Conservation (phyloP, 2,329 filamentous ascomycete genomes). For the Sporothrix curviconia region DNA sequence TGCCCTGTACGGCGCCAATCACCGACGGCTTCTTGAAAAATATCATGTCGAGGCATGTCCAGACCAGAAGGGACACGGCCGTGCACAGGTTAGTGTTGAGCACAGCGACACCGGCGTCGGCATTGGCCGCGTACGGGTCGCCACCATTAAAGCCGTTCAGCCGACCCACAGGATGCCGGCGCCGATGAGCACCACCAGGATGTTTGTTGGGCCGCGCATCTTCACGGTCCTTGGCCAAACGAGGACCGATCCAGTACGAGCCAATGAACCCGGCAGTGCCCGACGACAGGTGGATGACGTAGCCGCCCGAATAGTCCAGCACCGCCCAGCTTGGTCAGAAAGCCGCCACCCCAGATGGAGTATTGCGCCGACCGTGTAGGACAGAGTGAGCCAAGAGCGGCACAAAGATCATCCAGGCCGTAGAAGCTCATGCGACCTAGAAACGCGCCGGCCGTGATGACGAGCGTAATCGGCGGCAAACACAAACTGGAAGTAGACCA, state of each 20-base stretch:
- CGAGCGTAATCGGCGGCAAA: slow-evolving; percentile 45
- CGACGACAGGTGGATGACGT: slow-evolving; percentile 47
- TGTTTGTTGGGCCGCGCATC: slow-evolving; percentile 42
- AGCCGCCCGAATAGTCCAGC: slow-evolving; percentile 46
- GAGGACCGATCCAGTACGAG: slow-evolving; percentile 41
- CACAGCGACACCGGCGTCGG: slow-evolving; percentile 44
- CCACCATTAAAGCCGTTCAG: slow-evolving; percentile 49
- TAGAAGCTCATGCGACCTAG: slow-evolving; percentile 44
- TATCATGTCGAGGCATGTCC: slow-evolving; percentile 39
- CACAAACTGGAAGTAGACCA: slow-evolving; percentile 49
- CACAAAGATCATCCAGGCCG: slow-evolving; percentile 47
- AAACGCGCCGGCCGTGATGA: slow-evolving; percentile 40
- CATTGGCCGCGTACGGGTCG: slow-evolving; percentile 43
- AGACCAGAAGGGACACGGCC: slow-evolving; percentile 40
- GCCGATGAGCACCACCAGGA: slow-evolving; percentile 38
- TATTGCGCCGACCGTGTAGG: slow-evolving; percentile 22
- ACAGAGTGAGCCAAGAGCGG: slow-evolving; percentile 42
- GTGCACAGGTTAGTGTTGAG: slow-evolving; percentile 46
- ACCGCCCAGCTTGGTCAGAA: slow-evolving; percentile 37
- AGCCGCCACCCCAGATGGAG: slow-evolving; percentile 22
- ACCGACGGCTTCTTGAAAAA: slow-evolving; percentile 44
- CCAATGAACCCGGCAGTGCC: slow-evolving; percentile 43
- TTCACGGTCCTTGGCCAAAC: slow-evolving; percentile 37
- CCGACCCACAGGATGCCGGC: slow-evolving; percentile 46
- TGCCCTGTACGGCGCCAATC: slow-evolving; percentile 44